Percentiles rank a stretch among this genome's conserved stretches.
Conservation (phyloP, 2,329 filamentous ascomycete genomes). For the Epicoccum nigrum region DNA sequence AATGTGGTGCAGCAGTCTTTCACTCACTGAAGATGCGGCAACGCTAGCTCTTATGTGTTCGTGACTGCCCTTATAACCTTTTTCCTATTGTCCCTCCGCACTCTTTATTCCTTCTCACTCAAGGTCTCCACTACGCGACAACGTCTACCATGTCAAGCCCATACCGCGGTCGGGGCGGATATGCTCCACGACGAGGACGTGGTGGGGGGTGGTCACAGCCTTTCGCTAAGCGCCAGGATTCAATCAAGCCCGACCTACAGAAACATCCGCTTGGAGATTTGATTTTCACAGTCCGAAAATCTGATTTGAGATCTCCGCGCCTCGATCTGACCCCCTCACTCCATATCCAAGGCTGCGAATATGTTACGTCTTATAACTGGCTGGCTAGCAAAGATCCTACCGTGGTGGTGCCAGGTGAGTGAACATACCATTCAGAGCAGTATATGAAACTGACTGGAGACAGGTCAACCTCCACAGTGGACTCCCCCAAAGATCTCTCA, state of each 20-base stretch:
- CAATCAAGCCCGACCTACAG: constrained; percentile 28
- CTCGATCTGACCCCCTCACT: background rate
- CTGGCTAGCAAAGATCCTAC: constrained; percentile 43
- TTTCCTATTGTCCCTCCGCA: too few species aligned
- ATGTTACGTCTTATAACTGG: constrained; percentile 62
- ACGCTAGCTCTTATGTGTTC: too few species aligned
- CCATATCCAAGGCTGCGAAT: constrained; percentile 49
- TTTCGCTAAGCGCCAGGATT: constrained; percentile 17
- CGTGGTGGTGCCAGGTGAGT: constrained; percentile 45
- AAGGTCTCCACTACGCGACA: background rate
- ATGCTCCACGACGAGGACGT: constrained; percentile 30
- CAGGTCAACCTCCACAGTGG: constrained; percentile 61
- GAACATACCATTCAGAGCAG: background rate
- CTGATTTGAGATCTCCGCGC: constrained; percentile 13
- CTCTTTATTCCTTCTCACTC: background rate
- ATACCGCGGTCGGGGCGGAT: constrained; percentile 26
- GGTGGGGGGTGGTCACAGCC: constrained; percentile 21
- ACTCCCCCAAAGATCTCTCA: constrained; percentile 48
- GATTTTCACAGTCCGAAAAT: constrained; percentile 24
- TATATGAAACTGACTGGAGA: constrained; percentile 3
- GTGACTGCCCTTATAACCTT: too few species aligned
- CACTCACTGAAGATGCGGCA: too few species aligned
- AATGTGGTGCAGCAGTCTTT: too few species aligned
- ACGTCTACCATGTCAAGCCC: constrained; percentile 2
- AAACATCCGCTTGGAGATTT: constrained; percentile 41